These are phyloP conservation scores for Thielaviopsis musarum DNA, from an alignment of 2,329 filamentous ascomycete genomes.

Conservation along the genomic window DNA sequence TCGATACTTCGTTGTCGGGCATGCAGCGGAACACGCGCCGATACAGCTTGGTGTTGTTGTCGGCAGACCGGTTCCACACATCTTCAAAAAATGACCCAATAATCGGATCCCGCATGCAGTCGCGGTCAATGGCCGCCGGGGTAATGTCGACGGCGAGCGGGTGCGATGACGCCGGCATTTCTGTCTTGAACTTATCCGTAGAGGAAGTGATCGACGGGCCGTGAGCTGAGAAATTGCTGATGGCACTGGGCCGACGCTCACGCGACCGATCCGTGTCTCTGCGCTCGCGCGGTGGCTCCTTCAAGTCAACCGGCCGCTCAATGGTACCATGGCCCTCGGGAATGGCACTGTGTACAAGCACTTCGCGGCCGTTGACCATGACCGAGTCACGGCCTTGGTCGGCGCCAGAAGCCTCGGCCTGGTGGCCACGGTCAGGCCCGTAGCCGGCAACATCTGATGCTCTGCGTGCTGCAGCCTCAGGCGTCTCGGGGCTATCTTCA, in stretches of 20 bases:
- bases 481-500: slow-evolving; percentile 29
- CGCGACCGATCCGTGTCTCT: slow-evolving; percentile 16
- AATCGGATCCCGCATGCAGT: slow-evolving; percentile 89
- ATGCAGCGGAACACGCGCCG: slow-evolving; percentile 89
- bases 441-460: slow-evolving; percentile 43
- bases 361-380: slow-evolving; percentile 51
- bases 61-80: slow-evolving; percentile 71
- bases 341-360: slow-evolving; percentile 47
- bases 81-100: slow-evolving; percentile 70
- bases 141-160: slow-evolving; percentile 50
- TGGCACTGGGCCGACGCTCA: slow-evolving; percentile 5
- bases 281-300: slow-evolving; percentile 12
- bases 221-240: slow-evolving; percentile 3
- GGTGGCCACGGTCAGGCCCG: slow-evolving; percentile 59
- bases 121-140: slow-evolving; percentile 58
- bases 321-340: slow-evolving; percentile 47
- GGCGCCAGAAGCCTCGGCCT: slow-evolving; percentile 41
- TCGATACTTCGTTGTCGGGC: slow-evolving; percentile 86
- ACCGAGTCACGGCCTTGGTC: slow-evolving; percentile 55
- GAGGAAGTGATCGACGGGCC: background rate
- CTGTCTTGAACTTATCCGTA: background rate
- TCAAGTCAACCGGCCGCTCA: slow-evolving; percentile 30
- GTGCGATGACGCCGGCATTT: slow-evolving; percentile 24
- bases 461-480: background rate
- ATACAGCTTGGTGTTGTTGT: slow-evolving; percentile 92